Evolutionary conservation across 179 eudicot genomes (phyloP).

Genomic region (Corrigiola litoralis): DNA sequence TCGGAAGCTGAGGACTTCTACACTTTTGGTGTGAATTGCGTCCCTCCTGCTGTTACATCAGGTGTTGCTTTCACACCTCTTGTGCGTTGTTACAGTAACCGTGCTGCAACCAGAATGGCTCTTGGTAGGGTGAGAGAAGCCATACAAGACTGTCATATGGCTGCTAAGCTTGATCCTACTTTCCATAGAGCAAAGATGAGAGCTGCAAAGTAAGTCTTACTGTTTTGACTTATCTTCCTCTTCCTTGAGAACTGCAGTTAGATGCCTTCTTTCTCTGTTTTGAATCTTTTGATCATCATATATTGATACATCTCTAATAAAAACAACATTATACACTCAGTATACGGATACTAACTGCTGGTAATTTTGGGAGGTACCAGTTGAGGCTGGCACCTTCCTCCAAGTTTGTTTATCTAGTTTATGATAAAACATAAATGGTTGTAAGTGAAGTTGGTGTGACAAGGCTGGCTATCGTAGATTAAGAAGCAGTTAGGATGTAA

Average conservation of each 20-base stretch:
- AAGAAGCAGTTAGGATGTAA: too few species aligned
- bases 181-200: constrained; percentile 71
- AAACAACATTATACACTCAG: too few species aligned
- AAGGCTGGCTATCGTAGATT: too few species aligned
- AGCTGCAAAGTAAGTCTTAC: constrained; percentile 81
- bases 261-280: background rate
- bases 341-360: too few species aligned
- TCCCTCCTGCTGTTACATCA: constrained; percentile 29
- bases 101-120: constrained; percentile 90
- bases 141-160: constrained; percentile 62
- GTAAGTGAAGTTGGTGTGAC: too few species aligned
- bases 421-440: too few species aligned
- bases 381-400: too few species aligned
- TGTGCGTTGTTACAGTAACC: constrained; percentile 92
- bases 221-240: background rate
- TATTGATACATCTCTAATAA: background rate
- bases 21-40: constrained; percentile 66
- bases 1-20: constrained; percentile 75
- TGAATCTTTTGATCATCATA: background rate
- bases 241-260: background rate
- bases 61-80: constrained; percentile 49
- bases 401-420: too few species aligned
- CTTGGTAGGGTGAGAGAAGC: constrained; percentile 87
- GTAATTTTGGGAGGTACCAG: too few species aligned
- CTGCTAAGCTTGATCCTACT: constrained; percentile 65